Base-by-base conservation (phyloP, 257 asterid species). In the Cynanchum wilfordii region DNA sequence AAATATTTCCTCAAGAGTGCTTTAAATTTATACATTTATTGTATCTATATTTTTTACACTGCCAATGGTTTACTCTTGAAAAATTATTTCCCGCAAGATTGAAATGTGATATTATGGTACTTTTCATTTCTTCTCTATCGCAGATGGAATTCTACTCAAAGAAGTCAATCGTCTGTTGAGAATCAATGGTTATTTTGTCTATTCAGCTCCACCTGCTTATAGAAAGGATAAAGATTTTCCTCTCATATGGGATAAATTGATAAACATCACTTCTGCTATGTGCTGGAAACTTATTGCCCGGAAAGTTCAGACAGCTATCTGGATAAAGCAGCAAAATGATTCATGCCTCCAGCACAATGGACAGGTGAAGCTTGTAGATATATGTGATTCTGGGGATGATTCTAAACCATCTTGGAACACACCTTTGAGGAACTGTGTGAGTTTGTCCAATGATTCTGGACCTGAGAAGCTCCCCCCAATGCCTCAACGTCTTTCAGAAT, bases 161-260 rank as follows among this genome's bases (percentile, higher is more conserved):
- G 98, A 95, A 85, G 89, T 82, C 77, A 90, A 89, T 77, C 97
- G 97, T 65, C 80, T 92, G 59, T 74, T 92, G 75, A 83, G 96
- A 59, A 13, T 90, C 65, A 84, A 90, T 77, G 98, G 99, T 51
- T 92, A 86, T 64, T 95, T 95, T 70, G 96, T 92, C 40, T 95
- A 95, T 87, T 90, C 96, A 20, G 98, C 98, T 76, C 98, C 99
- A 82, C 97, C 98, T 45, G 98, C 98, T 30, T 95, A 95, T 80
- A 86, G 86, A 78, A 90, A 88, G 80, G 98, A 95, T 79, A 92
- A 92, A 83, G 97, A 89, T 72, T 95, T 80, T 79, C 98, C 94
- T 0, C 30, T 74, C 50, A 87, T 92, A 79, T 95, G 97, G 99
- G 89, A 89, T 74, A 88, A 86, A 86, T 78, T 92, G 86, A 79